Base-by-base conservation (phyloP, 768 basidiomycete species). In the Myochromella boudieri region DNA sequence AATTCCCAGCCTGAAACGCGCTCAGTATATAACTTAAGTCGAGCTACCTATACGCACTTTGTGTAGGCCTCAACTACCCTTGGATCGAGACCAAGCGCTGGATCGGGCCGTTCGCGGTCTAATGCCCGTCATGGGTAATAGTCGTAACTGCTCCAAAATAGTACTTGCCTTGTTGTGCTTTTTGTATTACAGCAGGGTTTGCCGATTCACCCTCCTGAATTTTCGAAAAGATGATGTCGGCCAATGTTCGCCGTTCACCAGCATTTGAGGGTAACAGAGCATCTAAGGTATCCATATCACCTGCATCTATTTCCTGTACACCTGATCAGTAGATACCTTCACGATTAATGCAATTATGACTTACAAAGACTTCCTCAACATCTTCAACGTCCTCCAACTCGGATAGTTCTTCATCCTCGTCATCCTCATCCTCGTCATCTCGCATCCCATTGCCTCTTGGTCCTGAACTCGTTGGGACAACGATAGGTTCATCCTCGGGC, bases 151-250 rank as follows among this genome's bases (percentile, higher is more conserved):
- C 34, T 8, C 34, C 10, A 21, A 4, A 4, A 31, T 17, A 21
- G 18, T n/a, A n/a, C 43, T 21, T 45, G 82, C 84, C 81, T 75
- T 78, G 82, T 21, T 76, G 73, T 6, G 80, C 76, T 56, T 81
- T 82, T 61, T 78, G 77, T 44, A 84, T 81, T 22, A 77, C 69
- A 8, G 78, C 75, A 6, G 80, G 64, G 29, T 77, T 72, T 36
- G 72, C 71, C 3, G 75, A 64, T 52, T 85, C 82, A 10, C 71
- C 76, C 46, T 75, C 78, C 48, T 95, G 87, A 18, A 99, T 75
- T 69, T 97, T 97, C 20, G 89, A 79, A 61, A 99, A 91, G 49
- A 98, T 99, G n/a, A 98, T 75, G 63, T 99, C 97, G 24, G 97
- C 97, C 24, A 99, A 71, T 2, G 95, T 97, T 64, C 81, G 79